These are phyloP conservation scores for Neurospora intermedia DNA, from an alignment of 495 filamentous ascomycete genomes.

Conservation along the genomic window DNA sequence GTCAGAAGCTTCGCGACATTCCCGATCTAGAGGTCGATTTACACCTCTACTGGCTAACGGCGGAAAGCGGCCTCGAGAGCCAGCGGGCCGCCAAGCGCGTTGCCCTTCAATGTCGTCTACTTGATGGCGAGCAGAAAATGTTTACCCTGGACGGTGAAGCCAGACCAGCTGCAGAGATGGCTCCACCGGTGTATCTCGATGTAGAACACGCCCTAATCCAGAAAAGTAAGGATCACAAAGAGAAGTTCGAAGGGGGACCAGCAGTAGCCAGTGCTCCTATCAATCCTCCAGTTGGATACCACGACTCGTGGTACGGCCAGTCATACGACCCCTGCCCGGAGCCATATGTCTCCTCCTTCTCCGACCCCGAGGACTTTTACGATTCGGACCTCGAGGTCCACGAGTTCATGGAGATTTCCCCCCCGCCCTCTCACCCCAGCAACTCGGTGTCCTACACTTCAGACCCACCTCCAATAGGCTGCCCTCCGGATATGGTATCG, in stretches of 20 bases:
- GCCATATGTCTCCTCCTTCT: neutral
- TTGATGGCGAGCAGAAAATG: neutral
- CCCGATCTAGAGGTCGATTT: neutral
- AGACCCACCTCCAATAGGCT: neutral
- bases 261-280: neutral
- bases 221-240: neutral
- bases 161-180: neutral
- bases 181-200: neutral
- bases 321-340: neutral
- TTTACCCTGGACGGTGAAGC: neutral
- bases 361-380: neutral
- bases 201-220: neutral
- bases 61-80: neutral
- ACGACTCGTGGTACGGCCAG: neutral
- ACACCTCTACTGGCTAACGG: neutral
- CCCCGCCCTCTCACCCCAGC: neutral
- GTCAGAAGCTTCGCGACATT: neutral
- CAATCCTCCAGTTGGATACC: neutral
- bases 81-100: neutral
- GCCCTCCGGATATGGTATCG: neutral
- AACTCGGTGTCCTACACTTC: no score
- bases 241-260: neutral
- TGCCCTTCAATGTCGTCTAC: neutral
- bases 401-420: neutral
- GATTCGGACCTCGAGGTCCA: neutral